phyloP scores from a whole-genome alignment of 2,329 filamentous ascomycete genomes.

The Colletotrichum falcatum region DNA sequence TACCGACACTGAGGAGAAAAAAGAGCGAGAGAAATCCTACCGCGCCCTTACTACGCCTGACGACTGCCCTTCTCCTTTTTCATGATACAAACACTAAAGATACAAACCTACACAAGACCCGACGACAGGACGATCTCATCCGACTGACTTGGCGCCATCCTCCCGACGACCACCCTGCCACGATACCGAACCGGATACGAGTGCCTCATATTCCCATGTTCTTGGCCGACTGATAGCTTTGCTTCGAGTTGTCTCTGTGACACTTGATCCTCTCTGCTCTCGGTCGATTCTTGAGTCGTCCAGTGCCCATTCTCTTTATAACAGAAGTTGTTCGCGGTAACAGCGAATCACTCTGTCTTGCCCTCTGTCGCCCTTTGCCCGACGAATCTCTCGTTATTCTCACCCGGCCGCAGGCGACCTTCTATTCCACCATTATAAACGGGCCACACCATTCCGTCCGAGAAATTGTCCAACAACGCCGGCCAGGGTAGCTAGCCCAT shows the following conservation, averaged over 20 bases:
- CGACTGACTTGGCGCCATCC: conserved; percentile 16
- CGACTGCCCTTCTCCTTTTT: conserved; percentile 30
- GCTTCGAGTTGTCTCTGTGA: conserved; percentile 50
- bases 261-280: conserved; percentile 47
- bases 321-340: conserved; percentile 56
- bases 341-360: conserved; percentile 55
- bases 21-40: not conserved
- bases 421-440: conserved; percentile 51
- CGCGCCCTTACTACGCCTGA: conserved; percentile 7
- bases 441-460: conserved; percentile 31
- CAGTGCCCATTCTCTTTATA: conserved; percentile 37
- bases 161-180: conserved; percentile 21
- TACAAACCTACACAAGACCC: conserved; percentile 11
- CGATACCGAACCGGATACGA: conserved; percentile 36
- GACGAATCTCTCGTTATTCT: conserved; percentile 53
- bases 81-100: conserved; percentile 9
- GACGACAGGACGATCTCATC: conserved; percentile 26
- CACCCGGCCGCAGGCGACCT: conserved; percentile 69
- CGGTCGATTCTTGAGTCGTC: conserved; percentile 43
- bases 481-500: conserved; percentile 17
- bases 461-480: conserved; percentile 37
- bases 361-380: conserved; percentile 49
- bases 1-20: conserved; percentile 21
- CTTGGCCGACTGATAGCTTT: conserved; percentile 46
- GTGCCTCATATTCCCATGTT: conserved; percentile 48